Evolutionary conservation across 1,284 basidiomycete genomes (phyloP).

Genomic region (Apiotrichum akiyoshidainum): DNA sequence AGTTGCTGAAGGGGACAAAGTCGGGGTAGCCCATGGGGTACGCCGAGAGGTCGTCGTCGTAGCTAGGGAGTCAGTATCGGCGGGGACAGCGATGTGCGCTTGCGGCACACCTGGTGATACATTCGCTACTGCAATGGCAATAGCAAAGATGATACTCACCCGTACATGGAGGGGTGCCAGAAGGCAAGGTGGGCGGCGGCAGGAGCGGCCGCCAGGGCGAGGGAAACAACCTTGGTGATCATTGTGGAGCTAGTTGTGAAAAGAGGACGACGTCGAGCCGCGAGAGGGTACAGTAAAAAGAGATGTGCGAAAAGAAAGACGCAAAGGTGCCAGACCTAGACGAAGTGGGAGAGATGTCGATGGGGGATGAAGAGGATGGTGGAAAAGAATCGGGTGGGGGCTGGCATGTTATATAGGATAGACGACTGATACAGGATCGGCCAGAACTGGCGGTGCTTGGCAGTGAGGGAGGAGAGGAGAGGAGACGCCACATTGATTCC

Average conservation of each 20-base stretch:
- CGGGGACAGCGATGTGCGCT: neutral
- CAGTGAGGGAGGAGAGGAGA: too few relatives aligned
- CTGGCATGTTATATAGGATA: too few relatives aligned
- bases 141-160: conserved; percentile 27
- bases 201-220: conserved; percentile 17
- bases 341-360: too few relatives aligned
- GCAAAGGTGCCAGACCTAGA: too few relatives aligned
- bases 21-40: conserved; percentile 1
- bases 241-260: neutral
- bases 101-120: neutral
- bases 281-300: neutral
- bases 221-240: conserved; percentile 10
- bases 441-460: too few relatives aligned
- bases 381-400: too few relatives aligned
- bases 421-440: too few relatives aligned
- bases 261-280: neutral
- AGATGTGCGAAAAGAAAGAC: too few relatives aligned
- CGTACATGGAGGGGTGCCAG: conserved; percentile 46
- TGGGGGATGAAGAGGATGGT: too few relatives aligned
- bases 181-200: conserved; percentile 37
- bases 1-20: conserved; percentile 53
- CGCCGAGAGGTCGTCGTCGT: neutral
- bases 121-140: too few relatives aligned
- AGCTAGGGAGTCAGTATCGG: neutral
- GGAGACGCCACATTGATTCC: too few relatives aligned